phyloP scores from a whole-genome alignment of 192 early-diverging fungal species.

The Pecoramyces ruminantium region DNA sequence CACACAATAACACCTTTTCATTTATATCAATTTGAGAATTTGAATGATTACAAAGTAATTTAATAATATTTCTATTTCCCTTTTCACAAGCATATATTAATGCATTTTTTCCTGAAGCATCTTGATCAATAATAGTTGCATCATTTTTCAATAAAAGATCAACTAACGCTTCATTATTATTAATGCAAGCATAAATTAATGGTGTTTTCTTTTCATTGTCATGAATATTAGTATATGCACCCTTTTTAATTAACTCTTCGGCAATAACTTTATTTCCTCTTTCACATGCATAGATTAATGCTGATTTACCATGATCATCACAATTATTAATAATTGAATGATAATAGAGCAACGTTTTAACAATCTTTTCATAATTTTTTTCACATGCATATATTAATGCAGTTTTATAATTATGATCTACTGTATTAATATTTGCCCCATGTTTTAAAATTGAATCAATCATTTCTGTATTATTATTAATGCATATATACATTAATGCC shows the following conservation, averaged over 20 bases:
- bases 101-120: not conserved
- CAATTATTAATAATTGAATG: not conserved
- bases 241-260: not conserved
- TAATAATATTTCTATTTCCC: not conserved
- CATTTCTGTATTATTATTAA: not conserved
- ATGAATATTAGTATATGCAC: not conserved
- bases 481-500: not conserved
- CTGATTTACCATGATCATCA: not conserved
- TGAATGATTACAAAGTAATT: not conserved
- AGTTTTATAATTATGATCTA: not conserved
- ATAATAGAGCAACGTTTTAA: not conserved
- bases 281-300: not conserved
- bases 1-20: not conserved
- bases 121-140: not conserved
- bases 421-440: not conserved
- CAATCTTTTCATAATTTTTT: not conserved
- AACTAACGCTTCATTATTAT: not conserved
- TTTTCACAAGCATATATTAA: not conserved
- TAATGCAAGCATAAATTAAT: not conserved
- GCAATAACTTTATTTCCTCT: not conserved
- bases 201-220: not conserved
- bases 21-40: not conserved
- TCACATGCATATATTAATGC: not conserved
- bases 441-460: not conserved
- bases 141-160: not conserved